Percentiles rank a stretch among this genome's conserved stretches.
Conservation (phyloP, 805 yeast species). For the Groenewaldozyma salmanticensis region DNA sequence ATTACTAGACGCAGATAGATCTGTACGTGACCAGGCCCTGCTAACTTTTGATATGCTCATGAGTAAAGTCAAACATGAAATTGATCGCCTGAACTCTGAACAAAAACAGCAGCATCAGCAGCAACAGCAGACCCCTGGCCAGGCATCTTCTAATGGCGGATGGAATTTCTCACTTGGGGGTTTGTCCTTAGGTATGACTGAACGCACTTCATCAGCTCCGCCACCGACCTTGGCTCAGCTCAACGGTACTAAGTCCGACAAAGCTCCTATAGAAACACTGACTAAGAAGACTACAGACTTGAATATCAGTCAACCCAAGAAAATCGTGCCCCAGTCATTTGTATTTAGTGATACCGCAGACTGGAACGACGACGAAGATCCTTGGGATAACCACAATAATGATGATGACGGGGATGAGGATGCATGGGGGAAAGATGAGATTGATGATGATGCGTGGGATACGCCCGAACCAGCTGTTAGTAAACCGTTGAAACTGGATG, state of each 20-base stretch:
- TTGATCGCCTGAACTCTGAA: slow-evolving; percentile 10
- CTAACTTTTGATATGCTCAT: slow-evolving; percentile 55
- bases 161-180: neutral
- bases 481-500: neutral
- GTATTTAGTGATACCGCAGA: neutral
- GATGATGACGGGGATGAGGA: slow-evolving; percentile 24
- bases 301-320: slow-evolving; percentile 5
- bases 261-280: neutral
- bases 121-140: neutral
- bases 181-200: neutral
- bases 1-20: slow-evolving; percentile 60
- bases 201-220: slow-evolving; percentile 8
- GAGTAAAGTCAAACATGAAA: slow-evolving; percentile 41
- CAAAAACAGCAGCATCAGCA: neutral
- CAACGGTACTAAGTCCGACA: neutral
- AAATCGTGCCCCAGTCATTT: neutral
- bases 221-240: neutral
- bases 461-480: slow-evolving; percentile 3
- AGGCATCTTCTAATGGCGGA: neutral
- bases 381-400: slow-evolving; percentile 9
- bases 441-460: slow-evolving; percentile 4
- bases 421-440: slow-evolving; percentile 22
- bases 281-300: slow-evolving; percentile 6
- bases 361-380: slow-evolving; percentile 4
- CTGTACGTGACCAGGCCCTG: slow-evolving; percentile 66